Conservation (phyloP, 441 rosid species). For the Corymbia calophylla region DNA sequence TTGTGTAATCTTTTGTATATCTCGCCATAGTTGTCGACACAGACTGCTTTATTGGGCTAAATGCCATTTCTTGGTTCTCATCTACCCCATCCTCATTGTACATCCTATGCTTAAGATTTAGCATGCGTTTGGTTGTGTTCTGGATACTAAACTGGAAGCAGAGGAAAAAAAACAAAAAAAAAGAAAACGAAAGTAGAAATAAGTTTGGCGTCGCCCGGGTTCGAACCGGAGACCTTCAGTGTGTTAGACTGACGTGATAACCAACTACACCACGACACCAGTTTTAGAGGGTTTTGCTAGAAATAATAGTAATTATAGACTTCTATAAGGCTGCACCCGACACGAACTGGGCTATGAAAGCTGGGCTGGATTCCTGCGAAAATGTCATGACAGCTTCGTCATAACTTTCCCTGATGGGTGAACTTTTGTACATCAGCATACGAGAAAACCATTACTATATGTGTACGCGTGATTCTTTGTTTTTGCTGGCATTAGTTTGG, state of each 20-base stretch:
- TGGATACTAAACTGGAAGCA: neutral
- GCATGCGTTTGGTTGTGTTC: neutral
- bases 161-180: neutral
- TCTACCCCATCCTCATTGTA: neutral
- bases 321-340: neutral
- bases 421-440: neutral
- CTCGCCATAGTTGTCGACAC: neutral
- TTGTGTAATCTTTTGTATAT: neutral
- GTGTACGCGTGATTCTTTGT: neutral
- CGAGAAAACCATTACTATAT: neutral
- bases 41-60: neutral
- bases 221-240: conserved; percentile 96
- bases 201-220: conserved; percentile 66
- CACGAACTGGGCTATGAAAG: neutral
- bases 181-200: neutral
- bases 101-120: neutral
- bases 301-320: fast-evolving
- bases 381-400: neutral
- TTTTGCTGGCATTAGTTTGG: neutral
- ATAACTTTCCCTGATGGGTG: neutral
- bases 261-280: conserved; percentile 86
- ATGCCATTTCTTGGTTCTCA: neutral
- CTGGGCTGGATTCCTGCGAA: neutral
- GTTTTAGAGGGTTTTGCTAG: fast-evolving
- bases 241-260: conserved; percentile 99